Percentiles rank a stretch among this genome's conserved stretches.
Conservation (phyloP, 2,329 filamentous ascomycete genomes). For the Fusarium tjaetaba region DNA sequence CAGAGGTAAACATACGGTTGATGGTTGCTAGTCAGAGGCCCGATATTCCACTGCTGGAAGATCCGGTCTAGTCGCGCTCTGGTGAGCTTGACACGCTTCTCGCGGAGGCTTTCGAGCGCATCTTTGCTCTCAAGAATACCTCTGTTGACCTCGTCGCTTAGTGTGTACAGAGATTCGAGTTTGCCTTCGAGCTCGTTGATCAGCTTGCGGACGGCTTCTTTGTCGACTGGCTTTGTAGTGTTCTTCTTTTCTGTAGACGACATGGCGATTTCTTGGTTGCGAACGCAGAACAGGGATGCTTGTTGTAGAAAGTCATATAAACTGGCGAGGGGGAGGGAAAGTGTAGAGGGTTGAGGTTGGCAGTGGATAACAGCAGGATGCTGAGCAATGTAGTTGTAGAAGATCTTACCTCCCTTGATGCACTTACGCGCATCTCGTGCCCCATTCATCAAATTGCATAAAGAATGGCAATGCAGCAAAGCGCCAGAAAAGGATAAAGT, state of each 20-base stretch:
- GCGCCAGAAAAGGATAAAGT: no score
- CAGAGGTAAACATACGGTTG: background rate
- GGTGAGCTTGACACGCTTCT: background rate
- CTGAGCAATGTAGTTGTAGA: background rate
- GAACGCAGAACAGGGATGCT: background rate
- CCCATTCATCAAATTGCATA: background rate
- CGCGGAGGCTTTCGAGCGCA: background rate
- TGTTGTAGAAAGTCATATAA: background rate
- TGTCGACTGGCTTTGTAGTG: background rate
- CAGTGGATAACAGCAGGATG: background rate
- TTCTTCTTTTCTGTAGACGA: background rate
- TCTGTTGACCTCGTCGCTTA: background rate
- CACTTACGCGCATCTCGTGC: background rate
- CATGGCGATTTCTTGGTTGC: background rate
- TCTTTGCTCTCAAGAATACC: background rate
- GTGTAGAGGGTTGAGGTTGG: background rate
- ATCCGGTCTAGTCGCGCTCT: background rate
- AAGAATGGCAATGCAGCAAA: background rate
- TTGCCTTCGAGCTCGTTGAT: background rate
- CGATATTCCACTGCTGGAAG: slow-evolving; percentile 1
- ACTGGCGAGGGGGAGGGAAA: background rate
- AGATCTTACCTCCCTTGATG: background rate
- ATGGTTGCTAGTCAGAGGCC: background rate
- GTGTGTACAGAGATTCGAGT: background rate
- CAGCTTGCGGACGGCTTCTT: background rate